phyloP scores from a whole-genome alignment of 2,329 filamentous ascomycete species.

The Sporothrix brunneoviolacea region DNA sequence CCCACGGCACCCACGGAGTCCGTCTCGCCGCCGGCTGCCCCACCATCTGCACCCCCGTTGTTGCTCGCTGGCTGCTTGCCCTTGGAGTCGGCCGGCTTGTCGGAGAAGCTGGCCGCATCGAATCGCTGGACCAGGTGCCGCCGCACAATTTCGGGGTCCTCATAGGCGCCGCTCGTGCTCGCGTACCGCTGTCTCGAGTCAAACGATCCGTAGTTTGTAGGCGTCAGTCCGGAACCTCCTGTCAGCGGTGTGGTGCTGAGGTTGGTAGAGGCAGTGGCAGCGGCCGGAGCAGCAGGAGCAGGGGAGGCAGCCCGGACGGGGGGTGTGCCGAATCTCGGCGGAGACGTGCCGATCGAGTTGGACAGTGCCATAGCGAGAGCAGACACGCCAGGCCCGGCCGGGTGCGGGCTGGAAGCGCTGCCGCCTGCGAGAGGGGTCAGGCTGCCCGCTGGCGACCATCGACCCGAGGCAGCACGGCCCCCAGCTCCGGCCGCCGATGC shows the following conservation, averaged over 20 bases:
- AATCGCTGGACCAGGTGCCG: slow-evolving; percentile 74
- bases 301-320: slow-evolving; percentile 55
- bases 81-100: slow-evolving; percentile 45
- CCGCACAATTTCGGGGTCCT: slow-evolving; percentile 87
- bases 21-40: slow-evolving; percentile 29
- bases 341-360: slow-evolving; percentile 62
- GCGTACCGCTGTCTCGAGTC: slow-evolving; percentile 56
- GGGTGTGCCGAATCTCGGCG: slow-evolving; percentile 63
- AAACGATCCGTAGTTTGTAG: slow-evolving; percentile 80
- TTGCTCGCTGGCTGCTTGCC: slow-evolving; percentile 46
- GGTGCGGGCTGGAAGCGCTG: slow-evolving; percentile 52
- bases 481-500: slow-evolving; percentile 3
- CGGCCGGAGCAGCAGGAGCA: background rate
- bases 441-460: slow-evolving; percentile 40
- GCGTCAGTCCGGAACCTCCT: slow-evolving; percentile 43
- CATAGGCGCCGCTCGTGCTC: slow-evolving; percentile 55
- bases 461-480: slow-evolving; percentile 1
- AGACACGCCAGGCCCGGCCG: slow-evolving; percentile 74
- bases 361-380: slow-evolving; percentile 84
- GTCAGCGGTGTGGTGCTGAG: slow-evolving; percentile 9
- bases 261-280: slow-evolving; percentile 34
- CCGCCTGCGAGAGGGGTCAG: slow-evolving; percentile 60
- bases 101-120: slow-evolving; percentile 44
- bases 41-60: slow-evolving; percentile 21
- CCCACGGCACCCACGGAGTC: slow-evolving; percentile 20